Evolutionary conservation across 495 filamentous ascomycete species (phyloP).

Genomic region (Annulohypoxylon bovei): DNA sequence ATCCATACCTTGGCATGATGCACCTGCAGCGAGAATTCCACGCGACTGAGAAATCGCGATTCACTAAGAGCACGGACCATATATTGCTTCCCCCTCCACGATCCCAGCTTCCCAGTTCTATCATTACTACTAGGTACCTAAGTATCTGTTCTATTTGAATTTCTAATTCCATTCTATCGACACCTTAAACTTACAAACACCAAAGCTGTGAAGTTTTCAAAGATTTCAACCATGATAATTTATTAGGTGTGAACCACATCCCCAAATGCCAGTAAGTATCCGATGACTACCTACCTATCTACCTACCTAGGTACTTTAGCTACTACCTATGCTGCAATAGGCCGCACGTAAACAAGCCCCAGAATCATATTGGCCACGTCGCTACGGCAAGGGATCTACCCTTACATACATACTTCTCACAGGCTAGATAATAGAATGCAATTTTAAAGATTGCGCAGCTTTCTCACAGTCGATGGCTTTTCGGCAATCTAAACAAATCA

Average conservation of each 20-base stretch:
- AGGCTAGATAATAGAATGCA: background rate
- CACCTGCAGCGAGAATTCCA: slow-evolving; percentile 18
- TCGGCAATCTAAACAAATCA: background rate
- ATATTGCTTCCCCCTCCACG: background rate
- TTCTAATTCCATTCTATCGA: background rate
- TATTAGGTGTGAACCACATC: background rate
- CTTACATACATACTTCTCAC: background rate
- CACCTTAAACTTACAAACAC: background rate
- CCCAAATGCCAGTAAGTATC: background rate
- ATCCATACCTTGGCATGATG: slow-evolving; percentile 12
- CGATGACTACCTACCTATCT: background rate
- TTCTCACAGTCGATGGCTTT: background rate
- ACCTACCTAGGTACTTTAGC: background rate
- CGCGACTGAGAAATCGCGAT: slow-evolving; percentile 28
- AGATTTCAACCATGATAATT: background rate
- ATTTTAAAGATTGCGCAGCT: slow-evolving; percentile 3
- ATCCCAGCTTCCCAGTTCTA: background rate
- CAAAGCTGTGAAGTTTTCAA: background rate
- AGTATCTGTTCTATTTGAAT: background rate
- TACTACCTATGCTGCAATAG: background rate
- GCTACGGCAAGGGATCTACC: slow-evolving; percentile 14
- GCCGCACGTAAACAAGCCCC: background rate
- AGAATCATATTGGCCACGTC: slow-evolving; percentile 26
- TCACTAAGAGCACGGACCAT: slow-evolving; percentile 15
- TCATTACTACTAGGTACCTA: no score